Percentiles rank a stretch among this genome's conserved stretches.
These are phyloP conservation scores for Xylaria scruposa DNA, from an alignment of 495 filamentous ascomycete species.

Conservation along the genomic window DNA sequence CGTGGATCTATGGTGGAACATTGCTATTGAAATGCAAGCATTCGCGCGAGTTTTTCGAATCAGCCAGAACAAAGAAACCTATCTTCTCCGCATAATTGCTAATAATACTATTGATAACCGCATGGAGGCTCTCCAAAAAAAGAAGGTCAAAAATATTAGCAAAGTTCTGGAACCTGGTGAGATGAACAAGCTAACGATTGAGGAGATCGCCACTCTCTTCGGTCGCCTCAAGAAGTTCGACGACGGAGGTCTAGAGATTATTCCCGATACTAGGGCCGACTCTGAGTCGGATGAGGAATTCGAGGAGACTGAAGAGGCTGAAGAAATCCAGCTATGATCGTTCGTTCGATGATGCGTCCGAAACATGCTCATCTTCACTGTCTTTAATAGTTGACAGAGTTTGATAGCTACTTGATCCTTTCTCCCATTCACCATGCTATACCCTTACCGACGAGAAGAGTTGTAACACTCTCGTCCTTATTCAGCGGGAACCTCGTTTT, in stretches of 20 bases:
- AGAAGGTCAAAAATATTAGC: constrained; percentile 28
- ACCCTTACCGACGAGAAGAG: not conserved
- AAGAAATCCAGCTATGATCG: not conserved
- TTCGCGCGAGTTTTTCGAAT: constrained; percentile 69
- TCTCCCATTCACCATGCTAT: not conserved
- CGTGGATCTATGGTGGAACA: constrained; percentile 53
- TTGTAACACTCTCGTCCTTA: not conserved
- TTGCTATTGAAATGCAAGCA: constrained; percentile 53
- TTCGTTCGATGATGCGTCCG: not conserved
- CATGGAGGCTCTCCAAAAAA: constrained; percentile 44
- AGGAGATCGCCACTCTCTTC: not conserved
- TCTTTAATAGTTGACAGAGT: too few species aligned
- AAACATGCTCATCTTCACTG: not conserved
- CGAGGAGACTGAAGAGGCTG: not conserved
- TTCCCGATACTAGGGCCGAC: not conserved
- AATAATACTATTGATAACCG: constrained; percentile 58
- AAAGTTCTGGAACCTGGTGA: not conserved
- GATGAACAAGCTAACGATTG: not conserved
- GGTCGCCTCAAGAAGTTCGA: not conserved
- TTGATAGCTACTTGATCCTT: not conserved
- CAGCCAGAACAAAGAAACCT: constrained; percentile 62
- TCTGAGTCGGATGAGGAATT: not conserved
- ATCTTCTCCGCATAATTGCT: constrained; percentile 59
- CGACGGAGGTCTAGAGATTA: not conserved
- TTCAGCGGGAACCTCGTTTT: too few species aligned